Evolutionary conservation across 2,329 filamentous ascomycete genomes (phyloP).

Genomic region (Stachybotrys elegans): DNA sequence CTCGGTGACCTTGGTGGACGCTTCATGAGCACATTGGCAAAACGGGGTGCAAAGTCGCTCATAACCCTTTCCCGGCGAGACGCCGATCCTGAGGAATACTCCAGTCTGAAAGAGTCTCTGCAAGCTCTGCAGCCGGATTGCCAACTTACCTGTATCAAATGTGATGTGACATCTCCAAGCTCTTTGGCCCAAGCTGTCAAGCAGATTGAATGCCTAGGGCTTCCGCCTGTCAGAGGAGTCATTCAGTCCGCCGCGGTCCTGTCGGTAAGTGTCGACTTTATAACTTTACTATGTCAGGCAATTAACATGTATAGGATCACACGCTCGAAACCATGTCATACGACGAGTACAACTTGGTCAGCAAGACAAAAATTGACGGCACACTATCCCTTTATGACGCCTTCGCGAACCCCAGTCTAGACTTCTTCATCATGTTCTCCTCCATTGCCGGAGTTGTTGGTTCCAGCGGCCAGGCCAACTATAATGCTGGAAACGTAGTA

Average conservation of each 20-base stretch:
- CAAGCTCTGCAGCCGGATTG: not conserved
- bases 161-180: not conserved
- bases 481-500: constrained; percentile 25
- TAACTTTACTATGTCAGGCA: not conserved
- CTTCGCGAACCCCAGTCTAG: constrained; percentile 11
- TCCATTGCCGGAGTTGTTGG: constrained; percentile 23
- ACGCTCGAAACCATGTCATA: constrained; percentile 18
- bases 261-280: not conserved
- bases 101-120: not conserved
- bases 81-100: not conserved
- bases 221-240: not conserved
- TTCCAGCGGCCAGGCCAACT: constrained; percentile 25
- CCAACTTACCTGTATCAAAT: not conserved
- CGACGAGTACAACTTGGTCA: constrained; percentile 15
- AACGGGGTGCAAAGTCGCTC: not conserved
- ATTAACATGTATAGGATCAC: constrained; percentile 7
- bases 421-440: constrained; percentile 25
- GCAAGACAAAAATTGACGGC: constrained; percentile 27
- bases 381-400: constrained; percentile 27
- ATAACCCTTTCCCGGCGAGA: not conserved
- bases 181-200: not conserved
- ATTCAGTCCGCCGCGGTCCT: not conserved
- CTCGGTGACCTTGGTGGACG: not conserved
- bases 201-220: not conserved
- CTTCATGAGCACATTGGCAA: not conserved